Evolutionary conservation across 805 yeast species (phyloP).

Genomic region (Komagataella kurtzmanii): DNA sequence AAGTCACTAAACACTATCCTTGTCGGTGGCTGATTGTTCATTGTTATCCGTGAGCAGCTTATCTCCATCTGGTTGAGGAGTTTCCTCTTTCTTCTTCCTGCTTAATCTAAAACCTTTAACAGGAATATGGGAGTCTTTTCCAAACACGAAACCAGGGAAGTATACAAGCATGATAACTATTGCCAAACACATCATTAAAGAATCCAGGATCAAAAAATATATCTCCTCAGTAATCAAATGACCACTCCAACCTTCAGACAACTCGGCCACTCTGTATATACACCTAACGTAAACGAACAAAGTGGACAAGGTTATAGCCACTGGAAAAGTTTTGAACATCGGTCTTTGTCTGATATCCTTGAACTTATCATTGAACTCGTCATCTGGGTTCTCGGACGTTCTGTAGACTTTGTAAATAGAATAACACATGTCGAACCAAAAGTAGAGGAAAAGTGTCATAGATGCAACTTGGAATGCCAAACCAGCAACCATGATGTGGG

Average conservation of each 20-base stretch:
- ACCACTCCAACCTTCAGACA: conserved; percentile 64
- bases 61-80: neutral
- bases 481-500: conserved; percentile 66
- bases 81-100: neutral
- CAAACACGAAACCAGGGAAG: conserved; percentile 53
- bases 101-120: conserved; percentile 3
- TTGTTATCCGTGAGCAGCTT: neutral
- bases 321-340: conserved; percentile 28
- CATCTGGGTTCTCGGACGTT: conserved; percentile 10
- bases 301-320: conserved; percentile 32
- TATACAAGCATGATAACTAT: conserved; percentile 30
- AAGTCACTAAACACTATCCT: neutral
- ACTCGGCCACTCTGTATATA: conserved; percentile 59
- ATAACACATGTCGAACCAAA: conserved; percentile 34
- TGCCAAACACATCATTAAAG: conserved; percentile 44
- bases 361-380: conserved; percentile 24
- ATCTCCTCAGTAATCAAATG: conserved; percentile 45
- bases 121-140: conserved; percentile 5
- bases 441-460: conserved; percentile 43
- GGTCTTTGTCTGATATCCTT: conserved; percentile 18
- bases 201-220: conserved; percentile 48
- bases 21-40: neutral
- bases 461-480: conserved; percentile 63
- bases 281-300: conserved; percentile 51
- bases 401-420: conserved; percentile 18